Base-by-base conservation (phyloP, 2,329 filamentous ascomycete genomes). In the Sclerotinia sclerotiorum region DNA sequence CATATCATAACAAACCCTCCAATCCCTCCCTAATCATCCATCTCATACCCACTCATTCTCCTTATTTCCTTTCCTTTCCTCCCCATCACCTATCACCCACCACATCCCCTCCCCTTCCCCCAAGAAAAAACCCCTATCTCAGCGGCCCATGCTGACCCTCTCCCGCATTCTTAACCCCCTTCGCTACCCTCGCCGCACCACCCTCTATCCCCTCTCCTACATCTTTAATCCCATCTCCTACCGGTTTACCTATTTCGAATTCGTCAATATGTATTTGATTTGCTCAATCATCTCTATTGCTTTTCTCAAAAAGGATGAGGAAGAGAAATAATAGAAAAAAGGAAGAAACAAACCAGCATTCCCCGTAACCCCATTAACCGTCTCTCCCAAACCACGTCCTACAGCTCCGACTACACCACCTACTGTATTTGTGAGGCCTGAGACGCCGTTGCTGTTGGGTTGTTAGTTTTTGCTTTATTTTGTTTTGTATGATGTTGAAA, bases 221-320 rank as follows among this genome's bases (percentile, higher is more conserved):
- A 67, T 73, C 70, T 48, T 74, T 74, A 19, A 75, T 69, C 0
- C 72, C 73, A 67, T 75, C 73, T 1, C 73, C 73, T 48, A 75
- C 71, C 0, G 72, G 72, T 46, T 75, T 75, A 24, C 72, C 73
- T 44, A 8, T 32, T 60, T n/a, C n/a, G n/a, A n/a, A n/a, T n/a
- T n/a, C n/a, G n/a, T n/a, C n/a, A n/a, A n/a, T n/a, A n/a, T n/a
- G n/a, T n/a, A n/a, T n/a, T n/a, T n/a, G n/a, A n/a, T n/a, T 32
- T n/a, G n/a, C n/a, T n/a, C n/a, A n/a, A n/a, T n/a, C n/a, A n/a
- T n/a, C n/a, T n/a, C n/a, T n/a, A n/a, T n/a, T n/a, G n/a, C n/a
- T n/a, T n/a, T n/a, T n/a, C n/a, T n/a, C n/a, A n/a, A n/a, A n/a
- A n/a, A n/a, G n/a, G n/a, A n/a, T n/a, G n/a, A n/a, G n/a, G n/a